Base-by-base conservation (phyloP, 2,329 filamentous ascomycete genomes). In the Nannizziopsis arthrosporioides region DNA sequence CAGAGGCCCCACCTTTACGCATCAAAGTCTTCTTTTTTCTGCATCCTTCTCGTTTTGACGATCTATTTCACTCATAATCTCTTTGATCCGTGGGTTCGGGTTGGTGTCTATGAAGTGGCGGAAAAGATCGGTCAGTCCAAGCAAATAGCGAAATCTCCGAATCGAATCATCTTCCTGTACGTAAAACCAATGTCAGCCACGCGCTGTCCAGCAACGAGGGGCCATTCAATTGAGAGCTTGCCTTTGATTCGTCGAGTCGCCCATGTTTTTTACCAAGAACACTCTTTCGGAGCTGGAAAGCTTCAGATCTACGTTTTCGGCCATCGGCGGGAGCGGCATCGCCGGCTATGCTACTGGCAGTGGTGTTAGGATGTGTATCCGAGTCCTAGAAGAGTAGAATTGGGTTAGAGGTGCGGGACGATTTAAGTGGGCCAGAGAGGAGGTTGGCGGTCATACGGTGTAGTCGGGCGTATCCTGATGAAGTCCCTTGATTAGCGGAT, bases 101-200 rank as follows among this genome's bases (percentile, higher is more conserved):
- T 95, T 98, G 7, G 88, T 87, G 63, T 96, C 89, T 69, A 98
- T 98, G 67, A 98, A 98, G 69, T 98, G 92, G 55, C 93, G 87
- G 72, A 98, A 98, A 15, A 98, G 75, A 61, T 98, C 92, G 12
- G 92, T 98, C 45, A 98, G 74, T 19, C 93, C 93, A 11, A 98
- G 77, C 1, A 98, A 77, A 64, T 98, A 98, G 54, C 88, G 82
- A 65, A 98, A 98, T 63, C 92, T 78, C 57, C 90, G 81, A 61
- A 96, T 86, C 0, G 87, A 93, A 61, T 96, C 90, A 73, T 95
- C 86, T 71, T 95, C 90, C 85, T 90, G 48, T 35, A 39, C 9
- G 18, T 36, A 15, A 14, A 40, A 9, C 4, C 18, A 39, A 17
- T n/a, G 49, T 61, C 22, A 59, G 22, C 22, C 7, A 4, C 4